A percentile compares a stretch with the other conserved stretches of the same genome.
These are phyloP conservation scores for Coemansia sp. DNA, from an alignment of 192 early-diverging fungal species.

Conservation along the genomic window DNA sequence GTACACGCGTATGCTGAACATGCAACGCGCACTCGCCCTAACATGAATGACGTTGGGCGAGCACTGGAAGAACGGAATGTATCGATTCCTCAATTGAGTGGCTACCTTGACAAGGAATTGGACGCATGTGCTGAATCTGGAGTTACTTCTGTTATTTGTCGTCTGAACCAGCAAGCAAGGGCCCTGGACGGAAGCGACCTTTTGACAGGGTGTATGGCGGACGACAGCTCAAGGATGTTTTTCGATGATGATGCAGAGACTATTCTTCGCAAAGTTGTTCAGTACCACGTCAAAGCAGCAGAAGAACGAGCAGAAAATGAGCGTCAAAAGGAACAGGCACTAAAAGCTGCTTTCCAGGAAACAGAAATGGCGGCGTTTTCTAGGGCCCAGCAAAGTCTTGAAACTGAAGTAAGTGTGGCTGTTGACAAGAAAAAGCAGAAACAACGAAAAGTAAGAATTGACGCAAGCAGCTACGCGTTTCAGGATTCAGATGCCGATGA, in stretches of 20 bases:
- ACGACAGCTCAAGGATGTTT: slow-evolving; percentile 20
- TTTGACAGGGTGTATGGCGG: not conserved
- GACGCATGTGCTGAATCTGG: slow-evolving; percentile 9
- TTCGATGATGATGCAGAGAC: slow-evolving; percentile 36
- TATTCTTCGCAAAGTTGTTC: slow-evolving; percentile 32
- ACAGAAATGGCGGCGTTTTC: not conserved
- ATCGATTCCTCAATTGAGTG: slow-evolving; percentile 31
- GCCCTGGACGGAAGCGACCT: not conserved
- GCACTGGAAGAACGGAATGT: slow-evolving; percentile 46
- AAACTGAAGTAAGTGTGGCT: not conserved
- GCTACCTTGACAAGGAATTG: slow-evolving; percentile 26
- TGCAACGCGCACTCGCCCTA: slow-evolving; percentile 52
- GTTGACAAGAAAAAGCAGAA: not conserved
- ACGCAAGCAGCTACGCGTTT: not conserved
- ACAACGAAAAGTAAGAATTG: slow-evolving; percentile 3
- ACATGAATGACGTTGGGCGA: slow-evolving; percentile 53
- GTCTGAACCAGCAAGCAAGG: slow-evolving; percentile 17
- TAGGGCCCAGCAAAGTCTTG: not conserved
- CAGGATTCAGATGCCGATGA: not conserved
- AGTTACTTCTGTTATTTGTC: slow-evolving; percentile 13
- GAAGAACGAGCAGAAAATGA: slow-evolving; percentile 9
- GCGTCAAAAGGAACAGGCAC: slow-evolving; percentile 14
- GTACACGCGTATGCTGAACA: slow-evolving; percentile 53
- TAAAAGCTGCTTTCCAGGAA: not conserved
- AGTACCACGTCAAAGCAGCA: slow-evolving; percentile 11